Percentiles rank a stretch among this genome's conserved stretches.
Conservation (phyloP, 2,329 filamentous ascomycete species). For the Graphiopsis chlorocephala region DNA sequence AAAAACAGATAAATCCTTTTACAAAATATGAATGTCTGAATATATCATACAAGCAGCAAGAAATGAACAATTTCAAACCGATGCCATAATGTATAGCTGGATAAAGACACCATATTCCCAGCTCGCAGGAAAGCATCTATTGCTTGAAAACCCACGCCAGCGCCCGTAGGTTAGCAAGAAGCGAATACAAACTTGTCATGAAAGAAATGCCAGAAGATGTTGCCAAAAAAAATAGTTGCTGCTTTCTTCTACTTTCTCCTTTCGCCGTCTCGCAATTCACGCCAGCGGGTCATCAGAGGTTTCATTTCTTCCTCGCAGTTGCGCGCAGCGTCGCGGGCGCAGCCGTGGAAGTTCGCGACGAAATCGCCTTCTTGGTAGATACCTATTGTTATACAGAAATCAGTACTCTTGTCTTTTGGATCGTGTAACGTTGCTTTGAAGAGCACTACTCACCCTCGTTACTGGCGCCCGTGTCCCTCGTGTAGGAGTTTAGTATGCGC, state of each 20-base stretch:
- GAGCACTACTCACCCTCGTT: slow-evolving; percentile 24
- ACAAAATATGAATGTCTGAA: not conserved
- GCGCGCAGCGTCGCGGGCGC: slow-evolving; percentile 53
- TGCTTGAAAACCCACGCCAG: not conserved
- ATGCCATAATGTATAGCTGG: not conserved
- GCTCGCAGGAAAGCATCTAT: not conserved
- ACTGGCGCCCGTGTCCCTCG: slow-evolving; percentile 39
- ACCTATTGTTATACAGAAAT: slow-evolving; percentile 29
- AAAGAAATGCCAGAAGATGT: not conserved
- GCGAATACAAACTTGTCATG: not conserved
- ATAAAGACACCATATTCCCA: not conserved
- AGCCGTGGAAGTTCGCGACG: slow-evolving; percentile 73
- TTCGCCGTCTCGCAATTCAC: slow-evolving; percentile 30
- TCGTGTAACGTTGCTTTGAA: no score
- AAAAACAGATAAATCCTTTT: not conserved
- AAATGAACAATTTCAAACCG: no score
- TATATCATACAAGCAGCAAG: not conserved
- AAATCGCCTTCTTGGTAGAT: slow-evolving; percentile 81
- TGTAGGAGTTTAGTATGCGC: slow-evolving; percentile 77
- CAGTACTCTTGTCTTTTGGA: no score
- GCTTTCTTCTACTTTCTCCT: not conserved
- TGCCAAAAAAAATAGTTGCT: not conserved
- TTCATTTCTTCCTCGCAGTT: slow-evolving; percentile 68
- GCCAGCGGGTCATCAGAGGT: slow-evolving; percentile 44
- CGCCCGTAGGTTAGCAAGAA: not conserved